phyloP scores from a whole-genome alignment of 1,284 basidiomycete species.

The Cryptococcus maquisensis region DNA sequence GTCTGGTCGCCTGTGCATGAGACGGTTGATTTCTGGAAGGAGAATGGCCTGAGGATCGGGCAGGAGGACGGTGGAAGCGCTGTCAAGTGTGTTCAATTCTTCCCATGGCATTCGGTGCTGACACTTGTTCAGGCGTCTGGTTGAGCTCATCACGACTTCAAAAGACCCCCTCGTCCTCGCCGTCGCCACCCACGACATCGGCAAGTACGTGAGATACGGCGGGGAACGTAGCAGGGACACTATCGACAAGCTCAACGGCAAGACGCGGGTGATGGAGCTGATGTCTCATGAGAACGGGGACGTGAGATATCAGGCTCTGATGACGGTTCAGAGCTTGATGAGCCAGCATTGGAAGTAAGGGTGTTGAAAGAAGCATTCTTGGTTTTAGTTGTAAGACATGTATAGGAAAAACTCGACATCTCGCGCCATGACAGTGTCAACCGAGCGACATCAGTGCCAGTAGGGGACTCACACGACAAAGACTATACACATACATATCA shows the following conservation, averaged over 20 bases:
- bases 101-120: not conserved
- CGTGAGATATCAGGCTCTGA: conserved; percentile 84
- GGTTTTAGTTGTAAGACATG: conserved; percentile 14
- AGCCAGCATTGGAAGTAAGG: conserved; percentile 35
- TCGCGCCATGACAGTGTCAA: no score
- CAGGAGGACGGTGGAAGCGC: conserved; percentile 76
- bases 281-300: conserved; percentile 85
- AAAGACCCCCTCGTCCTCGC: conserved; percentile 71
- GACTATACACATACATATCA: conserved; percentile 2
- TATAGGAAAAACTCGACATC: conserved; percentile 9
- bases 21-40: conserved; percentile 95
- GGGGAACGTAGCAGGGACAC: conserved; percentile 83
- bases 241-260: conserved; percentile 77
- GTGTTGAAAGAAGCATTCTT: not conserved
- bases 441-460: no score
- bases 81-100: conserved; percentile 59
- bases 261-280: conserved; percentile 87
- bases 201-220: conserved; percentile 80
- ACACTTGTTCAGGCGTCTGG: conserved; percentile 57
- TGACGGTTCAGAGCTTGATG: conserved; percentile 51
- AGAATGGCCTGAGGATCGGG: conserved; percentile 83
- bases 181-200: conserved; percentile 87
- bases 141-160: conserved; percentile 67
- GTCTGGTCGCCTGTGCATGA: conserved; percentile 95
- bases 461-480: no score